Evolutionary conservation across 2,329 filamentous ascomycete species (phyloP).

Genomic region (Scedosporium minutisporum): DNA sequence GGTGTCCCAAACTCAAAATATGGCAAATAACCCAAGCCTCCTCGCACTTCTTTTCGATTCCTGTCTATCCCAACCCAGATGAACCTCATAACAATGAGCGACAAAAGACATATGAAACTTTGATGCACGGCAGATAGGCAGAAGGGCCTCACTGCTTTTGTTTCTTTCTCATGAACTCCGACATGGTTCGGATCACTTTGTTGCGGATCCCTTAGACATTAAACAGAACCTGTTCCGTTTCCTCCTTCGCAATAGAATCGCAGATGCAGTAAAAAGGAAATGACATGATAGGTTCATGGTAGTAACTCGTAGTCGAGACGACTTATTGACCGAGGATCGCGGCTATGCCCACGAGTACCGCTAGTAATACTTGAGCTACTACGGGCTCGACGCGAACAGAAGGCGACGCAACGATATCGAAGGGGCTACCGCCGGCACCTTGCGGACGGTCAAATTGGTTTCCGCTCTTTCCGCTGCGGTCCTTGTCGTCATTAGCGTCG

Average conservation of each 20-base stretch:
- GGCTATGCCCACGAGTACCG: background rate
- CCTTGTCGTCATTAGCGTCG: background rate
- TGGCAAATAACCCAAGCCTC: background rate
- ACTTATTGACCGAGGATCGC: background rate
- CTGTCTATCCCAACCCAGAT: background rate
- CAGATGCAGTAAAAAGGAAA: background rate
- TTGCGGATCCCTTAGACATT: background rate
- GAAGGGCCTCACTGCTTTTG: no score
- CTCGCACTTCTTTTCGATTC: background rate
- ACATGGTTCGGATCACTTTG: background rate
- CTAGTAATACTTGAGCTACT: background rate
- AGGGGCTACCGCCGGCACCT: background rate
- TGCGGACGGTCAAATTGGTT: background rate
- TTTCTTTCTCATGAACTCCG: no score
- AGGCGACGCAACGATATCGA: background rate
- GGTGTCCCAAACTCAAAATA: background rate
- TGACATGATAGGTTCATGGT: background rate
- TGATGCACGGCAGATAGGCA: no score
- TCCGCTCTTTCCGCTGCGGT: background rate
- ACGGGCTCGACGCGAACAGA: background rate
- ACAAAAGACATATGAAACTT: background rate
- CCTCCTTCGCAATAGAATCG: background rate
- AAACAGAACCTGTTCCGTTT: background rate
- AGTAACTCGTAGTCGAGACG: background rate
- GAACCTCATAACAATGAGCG: background rate